These are phyloP conservation scores for Trametes hirsuta DNA, from an alignment of 1,284 basidiomycete genomes.

Conservation along the genomic window DNA sequence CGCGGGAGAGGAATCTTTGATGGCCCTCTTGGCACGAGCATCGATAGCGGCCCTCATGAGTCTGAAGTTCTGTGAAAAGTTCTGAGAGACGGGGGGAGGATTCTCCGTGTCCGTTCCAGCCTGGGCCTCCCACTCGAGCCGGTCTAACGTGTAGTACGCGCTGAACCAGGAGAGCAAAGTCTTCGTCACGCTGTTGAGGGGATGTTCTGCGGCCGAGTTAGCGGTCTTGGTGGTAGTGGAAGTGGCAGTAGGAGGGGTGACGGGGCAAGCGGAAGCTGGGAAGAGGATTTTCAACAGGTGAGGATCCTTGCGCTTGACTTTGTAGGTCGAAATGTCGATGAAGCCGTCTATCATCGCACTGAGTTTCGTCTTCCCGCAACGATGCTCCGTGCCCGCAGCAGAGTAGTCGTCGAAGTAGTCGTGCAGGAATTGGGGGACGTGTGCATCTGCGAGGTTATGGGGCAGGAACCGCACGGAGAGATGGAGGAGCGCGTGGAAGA, in stretches of 20 bases:
- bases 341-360: neutral
- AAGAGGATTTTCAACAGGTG: neutral
- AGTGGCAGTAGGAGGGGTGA: neutral
- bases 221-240: too few species aligned
- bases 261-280: neutral
- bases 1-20: too few species aligned
- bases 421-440: slow-evolving; percentile 2
- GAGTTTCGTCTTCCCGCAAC: neutral
- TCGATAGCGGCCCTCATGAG: too few species aligned
- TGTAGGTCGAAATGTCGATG: neutral
- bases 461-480: slow-evolving; percentile 5
- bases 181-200: neutral
- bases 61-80: too few species aligned
- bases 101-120: too few species aligned
- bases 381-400: neutral
- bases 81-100: too few species aligned
- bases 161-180: neutral
- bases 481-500: slow-evolving; percentile 17
- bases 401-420: slow-evolving; percentile 12
- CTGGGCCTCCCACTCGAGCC: too few species aligned
- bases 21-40: too few species aligned
- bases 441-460: neutral
- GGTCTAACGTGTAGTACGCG: neutral
- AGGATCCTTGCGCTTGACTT: neutral
- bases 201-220: neutral